Evolutionary conservation across 2,329 filamentous ascomycete genomes (phyloP).

Genomic region (Fusarium sp.): DNA sequence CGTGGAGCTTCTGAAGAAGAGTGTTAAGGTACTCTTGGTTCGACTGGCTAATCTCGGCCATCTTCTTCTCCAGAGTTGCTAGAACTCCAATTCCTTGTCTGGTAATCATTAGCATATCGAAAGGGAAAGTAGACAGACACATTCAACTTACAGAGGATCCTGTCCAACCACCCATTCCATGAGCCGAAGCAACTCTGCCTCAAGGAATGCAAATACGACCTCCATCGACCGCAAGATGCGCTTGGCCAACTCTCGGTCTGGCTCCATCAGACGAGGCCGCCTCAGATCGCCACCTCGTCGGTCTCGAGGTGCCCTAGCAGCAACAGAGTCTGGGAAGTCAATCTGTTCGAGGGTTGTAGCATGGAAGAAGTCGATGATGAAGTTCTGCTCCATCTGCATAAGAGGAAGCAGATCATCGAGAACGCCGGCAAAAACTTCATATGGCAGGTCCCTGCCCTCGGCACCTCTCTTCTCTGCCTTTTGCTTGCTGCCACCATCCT

Average conservation of each 20-base stretch:
- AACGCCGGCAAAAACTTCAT: slow-evolving; percentile 83
- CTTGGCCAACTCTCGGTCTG: slow-evolving; percentile 87
- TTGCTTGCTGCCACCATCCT: slow-evolving; percentile 67
- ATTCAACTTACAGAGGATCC: slow-evolving; percentile 80
- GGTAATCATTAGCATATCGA: slow-evolving; percentile 32
- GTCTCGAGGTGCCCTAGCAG: slow-evolving; percentile 72
- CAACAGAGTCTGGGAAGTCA: slow-evolving; percentile 87
- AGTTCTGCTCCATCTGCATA: slow-evolving; percentile 95
- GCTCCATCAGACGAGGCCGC: slow-evolving; percentile 83
- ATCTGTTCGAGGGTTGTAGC: slow-evolving; percentile 83
- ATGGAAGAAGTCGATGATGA: slow-evolving; percentile 97
- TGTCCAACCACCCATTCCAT: slow-evolving; percentile 85
- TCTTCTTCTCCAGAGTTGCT: slow-evolving; percentile 81
- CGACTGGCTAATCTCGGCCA: slow-evolving; percentile 84
- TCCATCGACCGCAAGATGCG: slow-evolving; percentile 90
- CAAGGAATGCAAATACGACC: slow-evolving; percentile 85
- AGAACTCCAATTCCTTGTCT: slow-evolving; percentile 92
- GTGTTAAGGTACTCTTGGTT: slow-evolving; percentile 93
- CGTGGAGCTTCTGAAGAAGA: slow-evolving; percentile 82
- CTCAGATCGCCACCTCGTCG: slow-evolving; percentile 80
- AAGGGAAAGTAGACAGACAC: neutral
- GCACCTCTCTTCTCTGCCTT: slow-evolving; percentile 68
- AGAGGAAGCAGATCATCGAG: slow-evolving; percentile 86
- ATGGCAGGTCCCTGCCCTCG: slow-evolving; percentile 77
- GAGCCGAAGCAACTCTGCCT: slow-evolving; percentile 80